Percentiles rank a stretch among this genome's conserved stretches.
phyloP scores from a whole-genome alignment of 2,329 filamentous ascomycete genomes.

The Alternaria brassicae region DNA sequence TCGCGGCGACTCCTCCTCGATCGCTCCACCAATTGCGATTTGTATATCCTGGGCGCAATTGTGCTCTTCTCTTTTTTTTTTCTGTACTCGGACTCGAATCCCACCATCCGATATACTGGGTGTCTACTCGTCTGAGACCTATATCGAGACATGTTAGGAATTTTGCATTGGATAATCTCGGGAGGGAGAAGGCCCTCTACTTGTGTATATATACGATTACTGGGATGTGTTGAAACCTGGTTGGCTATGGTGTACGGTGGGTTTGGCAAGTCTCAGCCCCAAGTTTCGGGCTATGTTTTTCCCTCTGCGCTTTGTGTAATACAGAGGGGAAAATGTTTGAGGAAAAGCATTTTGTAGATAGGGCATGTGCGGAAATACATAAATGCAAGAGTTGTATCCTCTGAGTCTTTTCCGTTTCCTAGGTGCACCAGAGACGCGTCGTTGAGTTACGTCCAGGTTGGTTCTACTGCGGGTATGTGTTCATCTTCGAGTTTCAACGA shows the following conservation, averaged over 20 bases:
- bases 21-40: slow-evolving; percentile 13
- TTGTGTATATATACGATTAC: slow-evolving; percentile 6
- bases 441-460: not conserved
- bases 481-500: not conserved
- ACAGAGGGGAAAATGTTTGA: not conserved
- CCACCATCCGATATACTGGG: not conserved
- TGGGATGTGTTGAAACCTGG: not conserved
- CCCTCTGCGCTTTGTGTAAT: not conserved
- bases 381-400: slow-evolving; percentile 3
- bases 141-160: slow-evolving; percentile 7
- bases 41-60: slow-evolving; percentile 23
- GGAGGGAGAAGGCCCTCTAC: not conserved
- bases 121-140: not conserved
- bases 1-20: slow-evolving; percentile 5
- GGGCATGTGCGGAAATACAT: slow-evolving; percentile 3
- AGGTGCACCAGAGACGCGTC: not conserved
- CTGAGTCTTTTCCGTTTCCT: not conserved
- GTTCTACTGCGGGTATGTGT: not conserved
- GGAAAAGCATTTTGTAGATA: slow-evolving; percentile 7
- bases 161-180: slow-evolving; percentile 14
- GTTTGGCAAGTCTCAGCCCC: not conserved
- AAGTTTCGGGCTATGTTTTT: not conserved
- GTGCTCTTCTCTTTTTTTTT: not conserved
- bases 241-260: not conserved
- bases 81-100: not conserved